Conservation (phyloP, 208 protist genomes). For the Acanthamoeba culbertsoni region DNA sequence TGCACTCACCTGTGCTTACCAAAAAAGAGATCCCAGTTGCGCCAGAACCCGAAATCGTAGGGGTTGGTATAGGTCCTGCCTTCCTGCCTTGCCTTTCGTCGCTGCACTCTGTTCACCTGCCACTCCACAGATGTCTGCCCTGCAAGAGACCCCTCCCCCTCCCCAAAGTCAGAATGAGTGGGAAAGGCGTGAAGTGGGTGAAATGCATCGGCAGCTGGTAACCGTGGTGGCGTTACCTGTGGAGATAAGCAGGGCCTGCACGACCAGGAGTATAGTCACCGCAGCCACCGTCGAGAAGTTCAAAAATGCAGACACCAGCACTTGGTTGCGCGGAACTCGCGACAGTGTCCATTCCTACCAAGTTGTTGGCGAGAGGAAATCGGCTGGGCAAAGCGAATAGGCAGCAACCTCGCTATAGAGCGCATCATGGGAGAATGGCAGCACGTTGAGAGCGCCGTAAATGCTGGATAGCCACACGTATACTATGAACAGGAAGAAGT, state of each 20-base stretch:
- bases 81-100: background rate
- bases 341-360: background rate
- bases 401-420: background rate
- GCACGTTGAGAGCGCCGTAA: conserved; percentile 9
- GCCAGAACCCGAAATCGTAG: background rate
- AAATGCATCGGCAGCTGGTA: background rate
- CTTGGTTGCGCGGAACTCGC: background rate
- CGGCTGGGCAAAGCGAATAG: no score
- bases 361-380: no score
- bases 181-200: background rate
- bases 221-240: background rate
- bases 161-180: background rate
- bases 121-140: conserved; percentile 28
- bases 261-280: background rate
- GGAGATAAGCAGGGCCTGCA: background rate
- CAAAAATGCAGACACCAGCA: background rate
- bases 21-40: conserved; percentile 4
- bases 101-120: conserved; percentile 13
- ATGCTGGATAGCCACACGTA: background rate
- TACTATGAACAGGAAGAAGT: background rate
- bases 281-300: background rate
- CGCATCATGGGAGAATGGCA: background rate
- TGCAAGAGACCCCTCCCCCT: background rate
- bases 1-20: background rate
- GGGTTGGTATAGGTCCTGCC: background rate